Evolutionary conservation across 2,329 filamentous ascomycete genomes (phyloP).

Genomic region (Ceratocystis alfenasii): DNA sequence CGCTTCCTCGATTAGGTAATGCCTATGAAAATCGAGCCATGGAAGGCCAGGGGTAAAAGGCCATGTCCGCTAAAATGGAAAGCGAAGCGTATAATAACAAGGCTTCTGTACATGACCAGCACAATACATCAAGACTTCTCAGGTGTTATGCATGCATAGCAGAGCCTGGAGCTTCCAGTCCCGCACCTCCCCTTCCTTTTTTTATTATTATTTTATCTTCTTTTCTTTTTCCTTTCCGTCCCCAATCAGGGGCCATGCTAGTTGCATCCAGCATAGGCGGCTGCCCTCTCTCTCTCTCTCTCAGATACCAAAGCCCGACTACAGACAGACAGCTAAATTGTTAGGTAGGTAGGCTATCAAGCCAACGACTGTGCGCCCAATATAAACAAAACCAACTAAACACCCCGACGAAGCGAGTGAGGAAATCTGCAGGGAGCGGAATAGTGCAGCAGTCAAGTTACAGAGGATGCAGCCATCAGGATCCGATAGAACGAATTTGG

Average conservation of each 20-base stretch:
- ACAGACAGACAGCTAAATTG: background rate
- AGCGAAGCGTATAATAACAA: background rate
- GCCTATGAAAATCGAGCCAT: background rate
- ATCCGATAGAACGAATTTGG: background rate
- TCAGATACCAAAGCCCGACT: background rate
- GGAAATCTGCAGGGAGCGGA: constrained; percentile 5
- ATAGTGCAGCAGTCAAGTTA: constrained; percentile 8
- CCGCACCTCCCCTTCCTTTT: too few relatives aligned
- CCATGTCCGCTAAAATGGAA: background rate
- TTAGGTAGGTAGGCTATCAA: background rate
- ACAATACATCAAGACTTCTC: too few relatives aligned
- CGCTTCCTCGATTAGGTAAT: constrained; percentile 3
- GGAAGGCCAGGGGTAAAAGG: background rate
- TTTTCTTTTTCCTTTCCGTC: background rate
- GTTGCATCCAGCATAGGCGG: background rate
- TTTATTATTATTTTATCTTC: background rate
- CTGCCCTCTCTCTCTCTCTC: background rate
- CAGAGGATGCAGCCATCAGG: constrained; percentile 2
- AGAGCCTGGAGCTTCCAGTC: too few relatives aligned
- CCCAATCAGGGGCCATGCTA: background rate
- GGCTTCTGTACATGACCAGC: background rate
- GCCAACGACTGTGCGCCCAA: constrained; percentile 8
- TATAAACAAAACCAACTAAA: constrained; percentile 2
- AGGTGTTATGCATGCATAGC: too few relatives aligned
- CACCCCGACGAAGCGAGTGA: constrained; percentile 7